phyloP scores from a whole-genome alignment of 441 rosid genomes.

The Adansonia gregorii region DNA sequence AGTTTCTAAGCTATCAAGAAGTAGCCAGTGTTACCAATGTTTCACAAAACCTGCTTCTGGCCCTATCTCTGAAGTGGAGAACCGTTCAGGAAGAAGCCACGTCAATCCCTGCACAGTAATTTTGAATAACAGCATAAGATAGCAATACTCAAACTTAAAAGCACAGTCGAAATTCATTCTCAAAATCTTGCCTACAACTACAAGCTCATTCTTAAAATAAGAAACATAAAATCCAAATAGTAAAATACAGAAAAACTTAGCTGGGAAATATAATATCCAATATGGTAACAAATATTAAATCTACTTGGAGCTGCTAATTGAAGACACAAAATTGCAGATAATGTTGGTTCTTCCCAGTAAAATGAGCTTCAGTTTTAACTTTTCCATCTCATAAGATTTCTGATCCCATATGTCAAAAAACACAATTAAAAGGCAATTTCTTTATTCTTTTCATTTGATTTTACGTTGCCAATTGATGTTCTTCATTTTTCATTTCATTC shows the following conservation, averaged over 20 bases:
- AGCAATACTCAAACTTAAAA: constrained; percentile 17
- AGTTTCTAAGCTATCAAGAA: constrained; percentile 44
- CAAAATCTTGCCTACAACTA: constrained; percentile 11
- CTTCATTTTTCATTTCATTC: background rate
- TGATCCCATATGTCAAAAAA: background rate
- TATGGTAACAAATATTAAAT: background rate
- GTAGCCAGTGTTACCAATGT: constrained; percentile 76
- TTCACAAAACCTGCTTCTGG: constrained; percentile 99
- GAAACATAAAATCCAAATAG: background rate
- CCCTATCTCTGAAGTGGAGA: constrained; percentile 90
- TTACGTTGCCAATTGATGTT: background rate
- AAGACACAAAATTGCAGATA: background rate
- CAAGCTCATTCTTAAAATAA: constrained; percentile 13
- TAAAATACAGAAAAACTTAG: background rate
- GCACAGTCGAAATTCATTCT: constrained; percentile 10
- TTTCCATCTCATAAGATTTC: background rate
- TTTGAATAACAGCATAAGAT: constrained; percentile 27
- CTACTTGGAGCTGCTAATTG: background rate
- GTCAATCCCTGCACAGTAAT: constrained; percentile 74
- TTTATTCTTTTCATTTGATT: background rate
- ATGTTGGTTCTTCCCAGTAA: background rate
- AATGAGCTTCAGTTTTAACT: background rate
- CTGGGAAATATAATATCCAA: background rate
- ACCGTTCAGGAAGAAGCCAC: constrained; percentile 95
- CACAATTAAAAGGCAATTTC: background rate